Evolutionary conservation across 2,329 filamentous ascomycete species (phyloP), one percentile per base, ranked within the genome.

Genomic region (Aspergillus udagawae): DNA sequence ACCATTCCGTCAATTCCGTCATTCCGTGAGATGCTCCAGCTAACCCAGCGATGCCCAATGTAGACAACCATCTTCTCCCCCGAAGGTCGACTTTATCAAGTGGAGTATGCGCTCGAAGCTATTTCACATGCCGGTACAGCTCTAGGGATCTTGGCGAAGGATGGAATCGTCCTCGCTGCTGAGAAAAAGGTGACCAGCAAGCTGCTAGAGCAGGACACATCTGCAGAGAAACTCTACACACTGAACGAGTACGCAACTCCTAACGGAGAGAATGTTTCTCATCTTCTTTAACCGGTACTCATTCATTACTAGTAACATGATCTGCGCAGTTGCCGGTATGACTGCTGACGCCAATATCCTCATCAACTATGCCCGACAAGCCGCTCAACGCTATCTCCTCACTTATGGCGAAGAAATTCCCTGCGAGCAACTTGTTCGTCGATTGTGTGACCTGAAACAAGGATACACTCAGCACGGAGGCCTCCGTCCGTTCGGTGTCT

Each of bases 381-480:
- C 91, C 70, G 94, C 94, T 69, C 94, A 99, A 81, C 87, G 89
- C 73, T 97, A 99, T 80, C 93, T 99, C 75, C 86, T 96, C 66
- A 99, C 93, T 70, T 99, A 99, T 84, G 96, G 97, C 82, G 92
- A 97, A 88, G 94, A 99, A 74, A 99, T 99, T 64, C 94, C 94
- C 58, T 99, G 94, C 82, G 94, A 99, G 78, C 94, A 99, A 79
- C 90, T 99, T 57, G 94, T 99, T 60, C 92, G 94, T 69, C 87
- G 91, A 68, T 84, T 99, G 70, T 99, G 95, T 79, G 94, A 99
- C 81, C 82, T 97, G 66, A 99, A 99, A 84, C 94, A 99, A 79
- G 93, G 94, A 61, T 99, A 99, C 82, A 99, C 94, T 64, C 94
- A 99, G 77, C 94, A 97, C 73, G 94, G 94, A 83, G 94, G 94